Conservation (phyloP, 73 alveolate genomes). For the Paramecium primaurelia region DNA sequence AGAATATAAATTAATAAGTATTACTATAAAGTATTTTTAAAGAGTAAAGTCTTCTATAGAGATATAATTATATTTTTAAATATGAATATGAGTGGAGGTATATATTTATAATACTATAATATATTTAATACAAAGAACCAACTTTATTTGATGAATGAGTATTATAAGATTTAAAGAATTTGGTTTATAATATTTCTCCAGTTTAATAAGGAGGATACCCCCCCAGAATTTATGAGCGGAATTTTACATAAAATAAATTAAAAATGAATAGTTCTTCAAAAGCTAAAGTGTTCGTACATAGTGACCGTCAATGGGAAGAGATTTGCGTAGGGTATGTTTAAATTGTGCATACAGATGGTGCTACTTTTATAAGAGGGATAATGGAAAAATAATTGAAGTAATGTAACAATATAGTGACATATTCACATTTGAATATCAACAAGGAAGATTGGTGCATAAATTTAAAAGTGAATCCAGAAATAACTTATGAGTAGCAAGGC, state of each 20-base stretch:
- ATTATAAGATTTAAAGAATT: background rate
- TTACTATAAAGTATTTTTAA: too few species aligned
- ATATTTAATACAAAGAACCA: too few species aligned
- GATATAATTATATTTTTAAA: too few species aligned
- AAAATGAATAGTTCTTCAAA: background rate
- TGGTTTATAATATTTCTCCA: background rate
- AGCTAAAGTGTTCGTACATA: background rate
- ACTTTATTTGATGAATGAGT: background rate
- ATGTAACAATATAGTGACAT: background rate
- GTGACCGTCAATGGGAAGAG: background rate
- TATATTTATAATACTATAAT: background rate
- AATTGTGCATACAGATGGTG: background rate
- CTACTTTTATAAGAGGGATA: background rate
- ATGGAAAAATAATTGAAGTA: background rate
- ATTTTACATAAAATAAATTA: background rate
- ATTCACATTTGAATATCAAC: constrained; percentile 16
- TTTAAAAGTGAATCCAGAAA: background rate
- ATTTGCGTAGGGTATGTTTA: background rate
- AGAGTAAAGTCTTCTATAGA: too few species aligned
- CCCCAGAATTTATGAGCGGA: background rate
- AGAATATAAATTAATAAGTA: too few species aligned
- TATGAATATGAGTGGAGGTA: background rate
- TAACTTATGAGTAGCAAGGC: background rate
- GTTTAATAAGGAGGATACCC: background rate
- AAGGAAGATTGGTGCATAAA: constrained; percentile 40